Base-by-base conservation (phyloP, 129 eudicot genomes). In the Escallonia rubra region DNA sequence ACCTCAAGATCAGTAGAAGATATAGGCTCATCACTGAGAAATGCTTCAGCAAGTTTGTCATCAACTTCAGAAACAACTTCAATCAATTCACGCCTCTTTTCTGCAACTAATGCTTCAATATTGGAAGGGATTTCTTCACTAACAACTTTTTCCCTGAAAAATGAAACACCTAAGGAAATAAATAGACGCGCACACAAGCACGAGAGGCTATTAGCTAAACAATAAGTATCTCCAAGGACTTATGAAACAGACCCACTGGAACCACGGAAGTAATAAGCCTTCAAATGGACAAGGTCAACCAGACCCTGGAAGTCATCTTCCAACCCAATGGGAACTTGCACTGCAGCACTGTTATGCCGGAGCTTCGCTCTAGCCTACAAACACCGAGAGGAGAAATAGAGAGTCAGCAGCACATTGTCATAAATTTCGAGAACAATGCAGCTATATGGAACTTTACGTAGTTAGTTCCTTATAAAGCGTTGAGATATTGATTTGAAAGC, bases 341-440 rank as follows among this genome's bases (percentile, higher is more conserved):
- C 89, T 48, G 99, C 99, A 65, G 99, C 99, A 82, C 88, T 85
- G 78, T 94, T 90, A 74, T 89, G 99, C 65, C 99, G 90, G 74
- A 94, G 99, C 78, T 94, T 94, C 48, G 89, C 66, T 60, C 97
- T 82, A 61, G 99, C 90, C 99, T 93, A 57, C 41, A 67, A 8
- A 39, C 23, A 72, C 50, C 23, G 69, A 63, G 61, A 45, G 57
- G 15, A 54, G 15, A 41, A 15, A 13, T 49, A 43, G 50, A 14
- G 16, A 4, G 8, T 43, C 13, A 41, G 40, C 50, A 66, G 41
- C 40, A 41, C 34, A 23, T 23, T 23, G 34, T 23, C 34, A 23
- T 23, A 23, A 23, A 23, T 23, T 23, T 23, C 34, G 34, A 23
- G 34, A 23, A 23, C 34, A 23, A 23, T 23, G 34, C 34, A 23